These are phyloP conservation scores for Leccinum fallax DNA, from an alignment of 1,284 basidiomycete genomes.

Conservation along the genomic window DNA sequence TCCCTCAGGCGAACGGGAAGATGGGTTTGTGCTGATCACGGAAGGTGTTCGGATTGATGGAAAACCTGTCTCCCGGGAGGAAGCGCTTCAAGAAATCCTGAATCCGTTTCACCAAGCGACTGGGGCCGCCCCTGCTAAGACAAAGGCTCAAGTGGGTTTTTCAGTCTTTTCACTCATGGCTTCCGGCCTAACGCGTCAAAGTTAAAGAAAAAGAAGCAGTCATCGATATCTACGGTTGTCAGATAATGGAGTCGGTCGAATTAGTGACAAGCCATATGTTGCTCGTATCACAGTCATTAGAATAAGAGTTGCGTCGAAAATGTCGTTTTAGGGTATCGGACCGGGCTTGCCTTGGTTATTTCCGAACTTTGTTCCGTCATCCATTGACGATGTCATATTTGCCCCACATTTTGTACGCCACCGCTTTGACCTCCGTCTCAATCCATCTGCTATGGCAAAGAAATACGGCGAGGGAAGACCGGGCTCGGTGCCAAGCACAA, in stretches of 20 bases:
- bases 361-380: neutral
- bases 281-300: neutral
- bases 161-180: neutral
- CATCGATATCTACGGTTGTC: neutral
- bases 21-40: slow-evolving; percentile 26
- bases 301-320: neutral
- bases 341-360: neutral
- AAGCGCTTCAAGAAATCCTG: slow-evolving; percentile 24
- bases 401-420: slow-evolving; percentile 57
- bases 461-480: slow-evolving; percentile 49
- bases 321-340: neutral
- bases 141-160: slow-evolving; percentile 22
- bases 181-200: slow-evolving; percentile 13
- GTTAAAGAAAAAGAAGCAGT: slow-evolving; percentile 25
- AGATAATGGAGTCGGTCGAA: slow-evolving; percentile 8
- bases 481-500: slow-evolving; percentile 51
- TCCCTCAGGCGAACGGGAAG: slow-evolving; percentile 14
- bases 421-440: slow-evolving; percentile 62
- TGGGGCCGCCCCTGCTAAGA: slow-evolving; percentile 7
- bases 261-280: neutral
- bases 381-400: slow-evolving; percentile 36
- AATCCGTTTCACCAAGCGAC: slow-evolving; percentile 17
- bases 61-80: slow-evolving; percentile 18
- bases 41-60: slow-evolving; percentile 31
- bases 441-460: slow-evolving; percentile 60